These are phyloP conservation scores for Phytopythium boreale DNA, from an alignment of 352 stramenopile genomes.

Conservation along the genomic window DNA sequence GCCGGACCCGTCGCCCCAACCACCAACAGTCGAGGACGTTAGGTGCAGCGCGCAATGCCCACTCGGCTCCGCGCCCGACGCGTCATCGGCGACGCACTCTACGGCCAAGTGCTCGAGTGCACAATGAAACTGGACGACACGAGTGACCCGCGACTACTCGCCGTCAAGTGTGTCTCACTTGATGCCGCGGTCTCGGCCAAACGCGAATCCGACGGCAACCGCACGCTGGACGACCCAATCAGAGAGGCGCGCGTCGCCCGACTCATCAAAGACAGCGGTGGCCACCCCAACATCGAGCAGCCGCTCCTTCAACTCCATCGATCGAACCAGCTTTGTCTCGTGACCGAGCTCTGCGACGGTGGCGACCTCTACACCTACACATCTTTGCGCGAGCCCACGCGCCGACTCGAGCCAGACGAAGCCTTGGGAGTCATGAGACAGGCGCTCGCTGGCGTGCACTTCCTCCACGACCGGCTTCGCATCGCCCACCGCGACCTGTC, in stretches of 20 bases:
- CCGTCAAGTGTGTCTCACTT: constrained; percentile 33
- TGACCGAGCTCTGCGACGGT: constrained; percentile 47
- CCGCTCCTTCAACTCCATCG: constrained; percentile 21
- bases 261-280: constrained; percentile 14
- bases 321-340: constrained; percentile 21
- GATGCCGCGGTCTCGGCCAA: constrained; percentile 7
- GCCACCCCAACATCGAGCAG: constrained; percentile 32
- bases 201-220: background rate
- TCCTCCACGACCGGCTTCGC: constrained; percentile 31
- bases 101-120: constrained; percentile 30
- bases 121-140: constrained; percentile 10
- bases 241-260: constrained; percentile 19
- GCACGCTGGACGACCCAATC: constrained; percentile 25
- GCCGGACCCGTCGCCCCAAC: too few relatives aligned
- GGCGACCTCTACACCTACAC: constrained; percentile 48
- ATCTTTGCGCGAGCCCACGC: constrained; percentile 4
- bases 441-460: constrained; percentile 35
- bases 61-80: background rate
- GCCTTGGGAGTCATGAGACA: constrained; percentile 36
- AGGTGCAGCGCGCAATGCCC: background rate
- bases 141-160: background rate
- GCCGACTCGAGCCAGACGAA: constrained; percentile 15
- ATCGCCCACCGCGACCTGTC: constrained; percentile 53
- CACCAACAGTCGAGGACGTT: too few relatives aligned
- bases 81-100: constrained; percentile 11